phyloP scores from a whole-genome alignment of 768 basidiomycete species.

The Mrakia frigida region DNA sequence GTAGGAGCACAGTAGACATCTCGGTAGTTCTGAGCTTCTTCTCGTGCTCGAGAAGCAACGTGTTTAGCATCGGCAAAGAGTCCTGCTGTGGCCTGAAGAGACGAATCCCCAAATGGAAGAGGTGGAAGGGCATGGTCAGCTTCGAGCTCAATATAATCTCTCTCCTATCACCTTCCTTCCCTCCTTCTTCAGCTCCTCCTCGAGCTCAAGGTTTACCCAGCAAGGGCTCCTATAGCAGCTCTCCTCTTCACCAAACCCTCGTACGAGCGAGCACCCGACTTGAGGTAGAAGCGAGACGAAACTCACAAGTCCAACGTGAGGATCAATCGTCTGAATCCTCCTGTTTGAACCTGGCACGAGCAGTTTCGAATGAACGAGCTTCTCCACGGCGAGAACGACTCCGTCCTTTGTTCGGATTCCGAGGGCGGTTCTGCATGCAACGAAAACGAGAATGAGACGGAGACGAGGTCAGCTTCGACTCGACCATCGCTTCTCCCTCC shows the following conservation, averaged over 20 bases:
- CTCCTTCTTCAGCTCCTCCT: background rate
- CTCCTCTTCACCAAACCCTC: too few relatives aligned
- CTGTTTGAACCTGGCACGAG: conserved; percentile 87
- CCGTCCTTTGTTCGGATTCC: conserved; percentile 93
- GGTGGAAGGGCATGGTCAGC: background rate
- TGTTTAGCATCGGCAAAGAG: conserved; percentile 89
- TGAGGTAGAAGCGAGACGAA: background rate
- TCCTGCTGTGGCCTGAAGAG: conserved; percentile 76
- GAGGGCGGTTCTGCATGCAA: conserved; percentile 71
- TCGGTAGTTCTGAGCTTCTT: conserved; percentile 71
- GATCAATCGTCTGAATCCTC: conserved; percentile 87
- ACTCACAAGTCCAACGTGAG: conserved; percentile 82
- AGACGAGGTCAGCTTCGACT: background rate
- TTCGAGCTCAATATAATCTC: background rate
- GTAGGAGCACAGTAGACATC: conserved; percentile 67
- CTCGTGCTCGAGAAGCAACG: conserved; percentile 73
- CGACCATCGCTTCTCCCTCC: background rate
- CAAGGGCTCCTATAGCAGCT: too few relatives aligned
- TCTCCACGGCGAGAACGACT: conserved; percentile 93
- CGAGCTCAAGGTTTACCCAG: too few relatives aligned
- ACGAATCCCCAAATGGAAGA: background rate
- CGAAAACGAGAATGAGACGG: conserved; percentile 3
- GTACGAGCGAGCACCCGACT: too few relatives aligned
- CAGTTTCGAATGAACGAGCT: conserved; percentile 90
- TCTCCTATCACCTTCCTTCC: background rate